Evolutionary conservation across 257 asterid genomes (phyloP).

Genomic region (Nyctanthes arbortristis): DNA sequence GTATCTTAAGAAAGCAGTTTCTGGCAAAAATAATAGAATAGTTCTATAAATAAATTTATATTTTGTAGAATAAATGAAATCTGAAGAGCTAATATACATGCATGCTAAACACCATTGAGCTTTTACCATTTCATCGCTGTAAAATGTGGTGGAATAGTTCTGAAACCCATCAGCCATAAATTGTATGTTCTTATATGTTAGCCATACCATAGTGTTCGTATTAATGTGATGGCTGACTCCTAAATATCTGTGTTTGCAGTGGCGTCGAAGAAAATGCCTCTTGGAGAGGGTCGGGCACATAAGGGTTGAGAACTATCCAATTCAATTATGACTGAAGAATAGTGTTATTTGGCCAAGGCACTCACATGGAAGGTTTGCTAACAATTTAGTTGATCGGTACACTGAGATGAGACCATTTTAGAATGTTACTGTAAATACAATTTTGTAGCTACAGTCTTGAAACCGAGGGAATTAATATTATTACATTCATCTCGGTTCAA

Average conservation of each 20-base stretch:
- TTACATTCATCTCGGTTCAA: background rate
- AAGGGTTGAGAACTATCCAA: conserved; percentile 37
- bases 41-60: too few relatives aligned
- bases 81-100: too few relatives aligned
- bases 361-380: background rate
- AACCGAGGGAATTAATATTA: background rate
- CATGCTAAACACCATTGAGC: too few relatives aligned
- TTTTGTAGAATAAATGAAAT: too few relatives aligned
- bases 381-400: background rate
- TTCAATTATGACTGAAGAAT: background rate
- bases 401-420: background rate
- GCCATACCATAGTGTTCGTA: background rate
- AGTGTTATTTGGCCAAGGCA: background rate
- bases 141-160: too few relatives aligned
- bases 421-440: conserved; percentile 16
- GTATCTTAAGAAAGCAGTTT: too few relatives aligned
- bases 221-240: background rate
- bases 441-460: conserved; percentile 7
- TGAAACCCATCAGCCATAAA: too few relatives aligned
- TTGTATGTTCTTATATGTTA: background rate
- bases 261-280: conserved; percentile 86
- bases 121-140: too few relatives aligned
- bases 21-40: too few relatives aligned
- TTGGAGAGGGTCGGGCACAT: conserved; percentile 75
- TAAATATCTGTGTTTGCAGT: conserved; percentile 30